These are phyloP conservation scores for Gossypium davidsonii DNA, from an alignment of 441 rosid genomes.

Conservation along the genomic window DNA sequence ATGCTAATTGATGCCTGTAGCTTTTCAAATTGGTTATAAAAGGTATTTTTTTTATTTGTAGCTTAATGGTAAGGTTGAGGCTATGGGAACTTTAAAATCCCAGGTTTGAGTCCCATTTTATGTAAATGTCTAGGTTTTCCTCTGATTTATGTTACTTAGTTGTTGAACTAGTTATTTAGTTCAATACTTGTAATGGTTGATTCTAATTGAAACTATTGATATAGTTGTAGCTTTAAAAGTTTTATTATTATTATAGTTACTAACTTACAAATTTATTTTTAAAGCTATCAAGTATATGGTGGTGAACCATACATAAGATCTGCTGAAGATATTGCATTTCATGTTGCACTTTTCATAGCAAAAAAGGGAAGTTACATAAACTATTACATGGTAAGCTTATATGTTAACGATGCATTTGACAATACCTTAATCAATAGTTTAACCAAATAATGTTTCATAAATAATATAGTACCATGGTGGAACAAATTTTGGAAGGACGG, in stretches of 20 bases:
- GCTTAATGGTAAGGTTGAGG: too few relatives aligned
- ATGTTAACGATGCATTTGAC: neutral
- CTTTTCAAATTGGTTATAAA: too few relatives aligned
- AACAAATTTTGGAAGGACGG: slow-evolving; percentile 81
- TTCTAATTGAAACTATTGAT: too few relatives aligned
- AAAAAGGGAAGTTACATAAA: slow-evolving; percentile 58
- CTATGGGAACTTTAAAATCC: too few relatives aligned
- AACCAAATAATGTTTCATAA: neutral
- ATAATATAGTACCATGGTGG: slow-evolving; percentile 73
- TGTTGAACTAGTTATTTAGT: too few relatives aligned
- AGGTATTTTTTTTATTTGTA: too few relatives aligned
- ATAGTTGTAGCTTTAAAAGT: neutral
- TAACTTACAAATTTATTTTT: neutral
- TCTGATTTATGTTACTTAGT: too few relatives aligned
- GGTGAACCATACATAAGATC: slow-evolving; percentile 55
- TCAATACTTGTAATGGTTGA: too few relatives aligned
- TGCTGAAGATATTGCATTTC: slow-evolving; percentile 61
- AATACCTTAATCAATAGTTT: neutral
- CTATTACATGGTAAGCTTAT: slow-evolving; percentile 50
- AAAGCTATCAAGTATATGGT: slow-evolving; percentile 62
- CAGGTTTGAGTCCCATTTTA: too few relatives aligned
- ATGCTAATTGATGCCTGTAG: too few relatives aligned
- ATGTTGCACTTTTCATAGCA: slow-evolving; percentile 54
- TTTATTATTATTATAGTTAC: neutral
- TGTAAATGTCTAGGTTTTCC: too few relatives aligned